Evolutionary conservation across 441 rosid genomes (phyloP).

Genomic region (Adansonia grandidieri): DNA sequence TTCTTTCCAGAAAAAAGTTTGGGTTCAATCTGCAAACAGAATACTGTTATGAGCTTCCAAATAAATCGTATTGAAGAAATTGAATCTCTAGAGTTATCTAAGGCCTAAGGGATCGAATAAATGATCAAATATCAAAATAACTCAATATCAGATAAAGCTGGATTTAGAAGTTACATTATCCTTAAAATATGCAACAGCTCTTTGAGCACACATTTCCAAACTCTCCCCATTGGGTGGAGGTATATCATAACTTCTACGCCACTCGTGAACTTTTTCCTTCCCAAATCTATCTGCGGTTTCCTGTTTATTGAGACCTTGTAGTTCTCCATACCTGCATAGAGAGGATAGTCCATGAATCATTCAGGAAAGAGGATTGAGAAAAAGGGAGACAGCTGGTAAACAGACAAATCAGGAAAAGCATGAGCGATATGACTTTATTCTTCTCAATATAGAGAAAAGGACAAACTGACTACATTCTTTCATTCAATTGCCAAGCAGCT

Average conservation of each 20-base stretch:
- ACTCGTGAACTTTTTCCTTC: constrained; percentile 87
- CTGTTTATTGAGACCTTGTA: constrained; percentile 93
- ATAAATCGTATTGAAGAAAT: background rate
- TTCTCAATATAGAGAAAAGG: constrained; percentile 9
- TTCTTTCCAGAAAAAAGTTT: constrained; percentile 83
- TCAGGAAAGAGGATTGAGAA: background rate
- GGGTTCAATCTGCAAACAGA: constrained; percentile 68
- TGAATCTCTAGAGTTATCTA: background rate
- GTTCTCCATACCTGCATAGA: constrained; percentile 79
- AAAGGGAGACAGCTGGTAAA: constrained; percentile 5
- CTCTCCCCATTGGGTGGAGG: constrained; percentile 98
- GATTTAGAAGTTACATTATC: constrained; percentile 52
- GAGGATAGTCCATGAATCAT: constrained; percentile 1
- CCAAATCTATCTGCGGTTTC: constrained; percentile 95
- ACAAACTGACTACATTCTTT: constrained; percentile 71
- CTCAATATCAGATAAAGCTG: background rate
- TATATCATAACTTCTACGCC: constrained; percentile 96
- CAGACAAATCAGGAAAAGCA: background rate
- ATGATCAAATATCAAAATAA: background rate
- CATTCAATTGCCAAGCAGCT: constrained; percentile 93
- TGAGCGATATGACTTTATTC: background rate
- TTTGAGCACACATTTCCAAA: constrained; percentile 95
- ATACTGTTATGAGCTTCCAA: constrained; percentile 18
- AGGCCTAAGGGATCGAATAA: too few relatives aligned
- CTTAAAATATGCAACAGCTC: constrained; percentile 93